Base-by-base conservation (phyloP, 192 early-diverging fungal species). In the Paraglomus brasilianum region DNA sequence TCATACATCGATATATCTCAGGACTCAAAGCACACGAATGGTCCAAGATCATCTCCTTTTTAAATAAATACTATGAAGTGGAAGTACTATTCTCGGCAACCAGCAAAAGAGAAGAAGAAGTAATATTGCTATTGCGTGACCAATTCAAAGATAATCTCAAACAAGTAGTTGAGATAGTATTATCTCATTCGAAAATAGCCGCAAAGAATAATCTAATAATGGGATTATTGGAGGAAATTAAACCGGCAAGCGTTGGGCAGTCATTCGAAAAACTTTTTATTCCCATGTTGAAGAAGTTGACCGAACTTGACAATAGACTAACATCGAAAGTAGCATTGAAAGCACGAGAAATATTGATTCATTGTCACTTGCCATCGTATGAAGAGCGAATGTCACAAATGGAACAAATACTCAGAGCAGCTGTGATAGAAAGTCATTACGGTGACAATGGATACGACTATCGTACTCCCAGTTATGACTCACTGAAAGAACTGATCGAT, bases 331-430 rank as follows among this genome's bases (percentile, higher is more conserved):
- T 97, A 30, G 88, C 94, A 24, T 81, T 98, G n/a, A 90, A 92
- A 77, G 95, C 94, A 7, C 90, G 97, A 75, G 97, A 98, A 77
- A 81, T 96, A 50, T 81, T 99, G 50, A 95, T 98, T 59, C 91
- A 91, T 71, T 90, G 89, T 81, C 95, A 96, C 75, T 75, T 96
- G 70, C 95, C 97, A 24, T 93, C 91, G 21, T 90, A 91, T 56
- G 89, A 93, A 80, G 95, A 97, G 80, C 85, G 97, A 52, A 83
- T 86, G 72, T 63, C 78, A 49, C 87, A 92, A 73, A 96, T 95
- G 83, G 88, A 91, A 73, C 83, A 87, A 52, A 92, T 95, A 64
- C 84, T 99, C 36, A 79, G 82, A 42, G 83, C 82, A 8, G 89
- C 92, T 6, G 86, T 89, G 21, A 88, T 85, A 8, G 89, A 91